A percentile compares a stretch with the other conserved stretches of the same genome.
Conservation (phyloP, 2,329 filamentous ascomycete species). For the Diaporthe caulivora region DNA sequence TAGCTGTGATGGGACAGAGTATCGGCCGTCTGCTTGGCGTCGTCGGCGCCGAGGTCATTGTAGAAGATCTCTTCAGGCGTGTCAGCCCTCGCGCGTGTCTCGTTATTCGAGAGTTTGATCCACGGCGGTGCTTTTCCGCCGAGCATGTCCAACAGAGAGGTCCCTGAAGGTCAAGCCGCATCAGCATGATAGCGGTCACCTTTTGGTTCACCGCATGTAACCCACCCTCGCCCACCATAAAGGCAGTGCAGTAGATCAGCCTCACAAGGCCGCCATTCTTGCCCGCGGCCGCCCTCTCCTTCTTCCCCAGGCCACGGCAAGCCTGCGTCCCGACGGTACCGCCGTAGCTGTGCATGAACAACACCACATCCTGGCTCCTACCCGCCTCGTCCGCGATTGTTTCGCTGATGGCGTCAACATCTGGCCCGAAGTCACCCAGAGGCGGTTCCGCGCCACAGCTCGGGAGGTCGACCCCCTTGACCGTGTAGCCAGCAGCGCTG, state of each 20-base stretch:
- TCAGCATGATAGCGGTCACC: not conserved
- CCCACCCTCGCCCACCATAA: constrained; percentile 27
- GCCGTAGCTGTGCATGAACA: constrained; percentile 35
- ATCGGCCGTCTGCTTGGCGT: not conserved
- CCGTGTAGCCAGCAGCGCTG: constrained; percentile 8
- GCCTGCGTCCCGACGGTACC: constrained; percentile 26
- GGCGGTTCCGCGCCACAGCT: constrained; percentile 21
- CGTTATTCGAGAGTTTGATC: constrained; percentile 2
- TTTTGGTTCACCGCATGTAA: not conserved
- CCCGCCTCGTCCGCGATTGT: constrained; percentile 16
- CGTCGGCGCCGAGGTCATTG: constrained; percentile 28
- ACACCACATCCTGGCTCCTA: constrained; percentile 18
- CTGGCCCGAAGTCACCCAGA: constrained; percentile 8
- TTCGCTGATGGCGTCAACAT: constrained; percentile 7
- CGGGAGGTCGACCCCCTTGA: constrained; percentile 10
- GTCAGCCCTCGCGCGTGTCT: not conserved
- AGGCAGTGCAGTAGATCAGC: constrained; percentile 29
- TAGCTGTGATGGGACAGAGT: constrained; percentile 22
- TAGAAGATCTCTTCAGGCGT: constrained; percentile 4
- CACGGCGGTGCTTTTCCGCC: not conserved
- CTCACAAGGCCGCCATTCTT: constrained; percentile 17
- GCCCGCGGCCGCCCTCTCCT: constrained; percentile 13
- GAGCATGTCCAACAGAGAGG: not conserved
- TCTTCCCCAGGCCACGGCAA: constrained; percentile 26
- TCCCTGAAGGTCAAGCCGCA: not conserved